Percentiles rank a stretch among this genome's conserved stretches.
phyloP scores from a whole-genome alignment of 1,284 basidiomycete species.

The Hemileia vastatrix region DNA sequence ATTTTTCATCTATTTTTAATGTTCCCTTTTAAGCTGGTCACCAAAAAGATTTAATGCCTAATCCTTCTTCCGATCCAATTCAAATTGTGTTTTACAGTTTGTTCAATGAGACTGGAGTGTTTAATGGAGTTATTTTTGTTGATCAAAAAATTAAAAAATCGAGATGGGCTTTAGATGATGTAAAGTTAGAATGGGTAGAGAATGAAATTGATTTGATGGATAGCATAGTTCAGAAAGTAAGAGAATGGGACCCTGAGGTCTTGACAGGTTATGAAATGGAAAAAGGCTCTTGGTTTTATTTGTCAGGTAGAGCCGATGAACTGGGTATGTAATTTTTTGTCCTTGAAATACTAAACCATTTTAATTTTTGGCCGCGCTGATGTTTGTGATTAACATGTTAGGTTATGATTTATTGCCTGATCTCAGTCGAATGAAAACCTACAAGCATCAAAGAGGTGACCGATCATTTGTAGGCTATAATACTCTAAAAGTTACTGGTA shows the following conservation, averaged over 20 bases:
- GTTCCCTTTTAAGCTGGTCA: conserved; percentile 52
- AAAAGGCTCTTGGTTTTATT: conserved; percentile 78
- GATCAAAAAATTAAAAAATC: conserved; percentile 23
- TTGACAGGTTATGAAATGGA: conserved; percentile 88
- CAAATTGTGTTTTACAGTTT: conserved; percentile 61
- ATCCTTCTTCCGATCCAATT: conserved; percentile 64
- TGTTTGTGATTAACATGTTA: conserved; percentile 26
- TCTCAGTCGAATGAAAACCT: conserved; percentile 40
- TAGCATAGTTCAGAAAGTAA: conserved; percentile 62
- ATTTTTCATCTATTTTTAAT: background rate
- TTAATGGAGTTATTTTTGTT: conserved; percentile 58
- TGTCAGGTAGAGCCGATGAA: conserved; percentile 57
- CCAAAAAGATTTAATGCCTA: conserved; percentile 56
- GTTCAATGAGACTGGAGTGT: conserved; percentile 53
- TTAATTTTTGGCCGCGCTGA: background rate
- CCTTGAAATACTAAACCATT: background rate
- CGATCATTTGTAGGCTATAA: no score
- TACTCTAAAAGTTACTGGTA: conserved; percentile 73
- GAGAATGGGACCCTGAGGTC: conserved; percentile 79
- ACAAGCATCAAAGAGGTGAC: conserved; percentile 14
- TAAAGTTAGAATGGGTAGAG: conserved; percentile 53
- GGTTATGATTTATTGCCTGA: conserved; percentile 45
- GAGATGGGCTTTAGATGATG: conserved; percentile 30
- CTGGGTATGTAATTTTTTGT: conserved; percentile 7
- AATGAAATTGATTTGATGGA: conserved; percentile 78